Evolutionary conservation across 768 basidiomycete species (phyloP).

Genomic region (Pluteus cervinus): DNA sequence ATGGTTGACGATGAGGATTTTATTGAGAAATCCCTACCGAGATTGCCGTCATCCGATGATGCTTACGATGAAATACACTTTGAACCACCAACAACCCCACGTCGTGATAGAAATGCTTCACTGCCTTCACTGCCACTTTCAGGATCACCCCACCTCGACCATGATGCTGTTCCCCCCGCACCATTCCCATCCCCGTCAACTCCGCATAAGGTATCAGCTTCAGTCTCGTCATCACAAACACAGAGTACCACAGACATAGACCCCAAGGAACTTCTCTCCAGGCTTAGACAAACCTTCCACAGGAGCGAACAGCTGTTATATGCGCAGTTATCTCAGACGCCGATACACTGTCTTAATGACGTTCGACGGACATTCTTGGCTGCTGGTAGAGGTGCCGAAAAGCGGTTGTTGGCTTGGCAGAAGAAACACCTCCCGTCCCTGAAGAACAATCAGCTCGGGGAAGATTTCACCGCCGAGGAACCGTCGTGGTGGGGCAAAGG

Average conservation of each 20-base stretch:
- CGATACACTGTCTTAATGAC: slow-evolving; percentile 47
- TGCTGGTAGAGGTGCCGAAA: slow-evolving; percentile 45
- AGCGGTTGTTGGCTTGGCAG: slow-evolving; percentile 57
- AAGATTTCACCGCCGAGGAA: slow-evolving; percentile 30
- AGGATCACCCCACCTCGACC: slow-evolving; percentile 8
- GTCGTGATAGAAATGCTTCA: too few relatives aligned
- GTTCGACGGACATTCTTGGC: slow-evolving; percentile 52
- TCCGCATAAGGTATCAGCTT: too few relatives aligned
- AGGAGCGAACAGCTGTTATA: slow-evolving; percentile 56
- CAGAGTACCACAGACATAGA: slow-evolving; percentile 1
- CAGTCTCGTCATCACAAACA: too few relatives aligned
- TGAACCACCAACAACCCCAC: too few relatives aligned
- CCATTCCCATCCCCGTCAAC: slow-evolving; percentile 19
- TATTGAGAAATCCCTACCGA: slow-evolving; percentile 46
- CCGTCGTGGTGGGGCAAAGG: slow-evolving; percentile 63
- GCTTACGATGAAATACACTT: slow-evolving; percentile 37
- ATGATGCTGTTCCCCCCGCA: slow-evolving; percentile 11
- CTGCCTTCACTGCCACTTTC: slow-evolving; percentile 9
- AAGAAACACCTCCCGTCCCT: slow-evolving; percentile 53
- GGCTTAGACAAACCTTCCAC: slow-evolving; percentile 53
- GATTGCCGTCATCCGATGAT: slow-evolving; percentile 53
- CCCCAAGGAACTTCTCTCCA: slow-evolving; percentile 27
- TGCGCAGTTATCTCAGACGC: slow-evolving; percentile 42
- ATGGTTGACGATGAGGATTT: slow-evolving; percentile 19
- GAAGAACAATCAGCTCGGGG: slow-evolving; percentile 16